Percentiles rank a stretch among this genome's conserved stretches.
Conservation (phyloP, 305 asterid genomes). For the Galium porrigens region DNA sequence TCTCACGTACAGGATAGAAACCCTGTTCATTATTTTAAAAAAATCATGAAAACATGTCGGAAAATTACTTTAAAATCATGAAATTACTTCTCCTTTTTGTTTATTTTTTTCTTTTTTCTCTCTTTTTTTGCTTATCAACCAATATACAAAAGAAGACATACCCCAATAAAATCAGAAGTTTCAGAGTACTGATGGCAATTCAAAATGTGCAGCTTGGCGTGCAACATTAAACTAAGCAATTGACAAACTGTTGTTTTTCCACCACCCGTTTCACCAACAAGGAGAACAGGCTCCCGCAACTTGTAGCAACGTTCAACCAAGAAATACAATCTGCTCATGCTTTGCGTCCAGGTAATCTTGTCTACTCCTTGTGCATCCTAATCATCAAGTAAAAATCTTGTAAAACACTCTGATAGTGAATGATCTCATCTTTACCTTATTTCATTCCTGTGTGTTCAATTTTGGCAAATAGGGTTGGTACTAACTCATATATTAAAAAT, state of each 20-base stretch:
- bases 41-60: background rate
- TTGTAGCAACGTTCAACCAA: slow-evolving; percentile 71
- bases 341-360: slow-evolving; percentile 73
- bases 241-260: slow-evolving; percentile 95
- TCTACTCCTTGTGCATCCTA: slow-evolving; percentile 14
- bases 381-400: background rate
- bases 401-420: slow-evolving; percentile 5
- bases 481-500: too few relatives aligned
- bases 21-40: slow-evolving; percentile 40
- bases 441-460: background rate
- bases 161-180: slow-evolving; percentile 98
- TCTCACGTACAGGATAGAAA: slow-evolving; percentile 79
- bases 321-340: slow-evolving; percentile 72
- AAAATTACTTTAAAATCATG: too few relatives aligned
- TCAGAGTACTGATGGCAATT: slow-evolving; percentile 97
- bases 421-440: background rate
- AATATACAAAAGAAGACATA: slow-evolving; percentile 23
- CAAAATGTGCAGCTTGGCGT: slow-evolving; percentile 61
- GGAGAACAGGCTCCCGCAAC: slow-evolving; percentile 98
- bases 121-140: too few relatives aligned
- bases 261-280: slow-evolving; percentile 99
- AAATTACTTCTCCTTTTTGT: too few relatives aligned
- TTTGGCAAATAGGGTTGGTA: background rate
- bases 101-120: too few relatives aligned
- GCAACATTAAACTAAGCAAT: slow-evolving; percentile 58